phyloP scores from a whole-genome alignment of 805 yeast genomes.

The Ogataea sp. region DNA sequence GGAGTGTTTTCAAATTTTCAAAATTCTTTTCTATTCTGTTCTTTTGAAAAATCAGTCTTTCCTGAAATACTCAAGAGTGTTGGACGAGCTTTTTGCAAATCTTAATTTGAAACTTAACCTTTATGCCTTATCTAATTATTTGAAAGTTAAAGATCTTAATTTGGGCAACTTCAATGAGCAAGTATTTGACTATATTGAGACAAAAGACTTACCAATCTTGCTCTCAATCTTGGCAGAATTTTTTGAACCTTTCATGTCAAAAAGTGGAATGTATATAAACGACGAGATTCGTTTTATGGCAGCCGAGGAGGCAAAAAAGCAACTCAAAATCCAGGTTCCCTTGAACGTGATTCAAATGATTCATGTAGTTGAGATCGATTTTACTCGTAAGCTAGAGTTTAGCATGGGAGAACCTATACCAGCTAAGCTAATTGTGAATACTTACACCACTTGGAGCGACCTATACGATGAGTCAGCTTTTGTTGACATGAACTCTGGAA shows the following conservation, averaged over 20 bases:
- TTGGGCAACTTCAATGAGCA: background rate
- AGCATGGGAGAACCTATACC: conserved; percentile 59
- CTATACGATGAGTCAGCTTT: background rate
- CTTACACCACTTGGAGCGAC: conserved; percentile 37
- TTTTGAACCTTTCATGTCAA: conserved; percentile 3
- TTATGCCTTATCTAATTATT: conserved; percentile 17
- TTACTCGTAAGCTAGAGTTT: conserved; percentile 33
- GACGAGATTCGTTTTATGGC: background rate
- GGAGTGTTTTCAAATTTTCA: conserved; percentile 32
- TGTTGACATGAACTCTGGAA: no score
- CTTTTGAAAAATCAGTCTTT: conserved; percentile 5
- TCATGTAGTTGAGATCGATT: conserved; percentile 45
- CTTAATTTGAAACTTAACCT: conserved; percentile 18
- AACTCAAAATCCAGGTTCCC: conserved; percentile 43
- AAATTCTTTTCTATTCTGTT: no score
- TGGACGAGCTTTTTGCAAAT: conserved; percentile 13
- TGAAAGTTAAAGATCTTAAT: conserved; percentile 6
- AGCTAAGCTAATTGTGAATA: conserved; percentile 32
- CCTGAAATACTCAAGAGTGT: conserved; percentile 14
- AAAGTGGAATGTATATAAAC: conserved; percentile 1
- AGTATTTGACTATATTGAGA: conserved; percentile 4
- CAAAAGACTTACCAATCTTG: conserved; percentile 8
- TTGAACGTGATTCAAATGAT: conserved; percentile 54
- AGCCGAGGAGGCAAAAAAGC: conserved; percentile 1
- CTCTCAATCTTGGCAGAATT: conserved; percentile 7